A percentile compares a stretch with the other conserved stretches of the same genome.
phyloP scores from a whole-genome alignment of 768 basidiomycete genomes.

The Mycena latifolia region DNA sequence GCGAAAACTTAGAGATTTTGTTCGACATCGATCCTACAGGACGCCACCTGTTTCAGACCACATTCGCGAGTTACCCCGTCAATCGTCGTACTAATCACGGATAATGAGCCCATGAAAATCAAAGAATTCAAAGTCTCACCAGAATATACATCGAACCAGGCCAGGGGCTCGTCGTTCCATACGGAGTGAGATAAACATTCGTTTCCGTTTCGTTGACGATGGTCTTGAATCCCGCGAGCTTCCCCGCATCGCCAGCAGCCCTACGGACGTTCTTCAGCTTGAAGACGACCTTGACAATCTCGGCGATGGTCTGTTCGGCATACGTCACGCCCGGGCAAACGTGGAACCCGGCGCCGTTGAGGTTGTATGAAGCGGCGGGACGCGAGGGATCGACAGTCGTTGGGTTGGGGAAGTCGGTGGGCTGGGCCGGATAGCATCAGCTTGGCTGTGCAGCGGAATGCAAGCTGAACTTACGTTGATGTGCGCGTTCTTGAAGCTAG shows the following conservation, averaged over 20 bases:
- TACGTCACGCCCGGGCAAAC: constrained; percentile 52
- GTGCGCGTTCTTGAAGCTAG: constrained; percentile 51
- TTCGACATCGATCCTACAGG: too few species aligned
- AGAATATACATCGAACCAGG: constrained; percentile 52
- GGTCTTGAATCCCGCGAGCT: constrained; percentile 47
- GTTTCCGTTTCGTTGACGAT: constrained; percentile 49
- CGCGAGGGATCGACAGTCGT: constrained; percentile 28
- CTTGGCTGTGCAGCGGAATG: background rate
- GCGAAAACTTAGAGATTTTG: too few species aligned
- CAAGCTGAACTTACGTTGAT: constrained; percentile 38
- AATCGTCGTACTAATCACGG: background rate
- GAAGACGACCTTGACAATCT: constrained; percentile 62
- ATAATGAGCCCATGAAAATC: background rate
- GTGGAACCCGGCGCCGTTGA: constrained; percentile 56
- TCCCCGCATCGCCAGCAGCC: constrained; percentile 58
- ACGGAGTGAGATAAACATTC: constrained; percentile 47
- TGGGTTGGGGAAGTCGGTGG: constrained; percentile 31
- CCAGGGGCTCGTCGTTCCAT: constrained; percentile 51
- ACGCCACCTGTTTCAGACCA: too few species aligned
- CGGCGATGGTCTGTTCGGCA: constrained; percentile 53
- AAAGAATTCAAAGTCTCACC: constrained; percentile 36
- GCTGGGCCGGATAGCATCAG: constrained; percentile 17
- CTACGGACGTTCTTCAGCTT: constrained; percentile 58
- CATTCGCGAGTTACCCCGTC: too few species aligned
- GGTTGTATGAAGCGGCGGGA: constrained; percentile 31